A percentile compares a stretch with the other conserved stretches of the same genome.
These are phyloP conservation scores for Rhizopogon vinicolor DNA, from an alignment of 768 basidiomycete species.

Conservation along the genomic window DNA sequence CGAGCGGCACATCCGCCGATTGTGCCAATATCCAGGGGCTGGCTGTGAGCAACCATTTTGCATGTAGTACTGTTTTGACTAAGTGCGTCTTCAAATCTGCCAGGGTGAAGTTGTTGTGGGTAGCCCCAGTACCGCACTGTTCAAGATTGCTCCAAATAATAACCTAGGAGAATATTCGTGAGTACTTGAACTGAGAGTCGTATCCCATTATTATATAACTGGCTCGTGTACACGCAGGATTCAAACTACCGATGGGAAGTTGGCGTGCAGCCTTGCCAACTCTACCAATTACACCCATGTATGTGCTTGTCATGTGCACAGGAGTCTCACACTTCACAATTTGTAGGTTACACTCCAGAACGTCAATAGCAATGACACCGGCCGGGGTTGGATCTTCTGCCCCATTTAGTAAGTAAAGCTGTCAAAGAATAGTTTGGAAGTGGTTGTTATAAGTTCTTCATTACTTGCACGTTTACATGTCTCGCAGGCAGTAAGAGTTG, in stretches of 20 bases:
- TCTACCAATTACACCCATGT: background rate
- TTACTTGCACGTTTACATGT: too few species aligned
- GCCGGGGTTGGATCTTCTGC: background rate
- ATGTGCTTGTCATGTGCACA: background rate
- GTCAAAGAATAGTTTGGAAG: background rate
- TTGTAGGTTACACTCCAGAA: background rate
- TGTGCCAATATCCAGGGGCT: background rate
- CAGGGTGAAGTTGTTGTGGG: background rate
- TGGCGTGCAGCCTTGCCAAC: background rate
- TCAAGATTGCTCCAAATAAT: too few species aligned
- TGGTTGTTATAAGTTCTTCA: too few species aligned
- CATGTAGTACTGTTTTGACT: background rate
- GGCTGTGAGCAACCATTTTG: background rate
- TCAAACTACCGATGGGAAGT: background rate
- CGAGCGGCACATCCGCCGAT: background rate
- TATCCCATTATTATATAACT: background rate
- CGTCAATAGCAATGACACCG: background rate
- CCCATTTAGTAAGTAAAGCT: background rate
- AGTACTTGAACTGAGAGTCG: too few species aligned
- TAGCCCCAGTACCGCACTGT: background rate
- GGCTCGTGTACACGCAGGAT: background rate
- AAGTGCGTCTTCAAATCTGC: background rate
- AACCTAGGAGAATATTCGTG: too few species aligned
- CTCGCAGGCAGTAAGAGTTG: too few species aligned
- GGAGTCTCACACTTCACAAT: background rate